These are phyloP conservation scores for Cladosporium sp. DNA, from an alignment of 2,329 filamentous ascomycete genomes.

Conservation along the genomic window DNA sequence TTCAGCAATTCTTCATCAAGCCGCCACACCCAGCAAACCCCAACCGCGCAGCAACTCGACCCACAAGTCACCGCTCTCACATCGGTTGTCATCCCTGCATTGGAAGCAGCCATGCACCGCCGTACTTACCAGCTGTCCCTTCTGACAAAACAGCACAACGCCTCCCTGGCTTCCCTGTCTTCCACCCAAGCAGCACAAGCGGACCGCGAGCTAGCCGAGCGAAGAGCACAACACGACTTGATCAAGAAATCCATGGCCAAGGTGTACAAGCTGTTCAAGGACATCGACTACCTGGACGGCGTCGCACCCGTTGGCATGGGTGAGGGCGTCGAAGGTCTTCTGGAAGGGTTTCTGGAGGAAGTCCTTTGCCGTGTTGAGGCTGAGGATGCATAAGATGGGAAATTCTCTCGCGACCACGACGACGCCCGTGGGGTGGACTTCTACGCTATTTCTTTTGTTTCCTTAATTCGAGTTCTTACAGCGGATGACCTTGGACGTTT, in stretches of 20 bases:
- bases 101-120: conserved; percentile 84
- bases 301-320: conserved; percentile 90
- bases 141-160: conserved; percentile 41
- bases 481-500: no score
- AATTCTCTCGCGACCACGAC: not conserved
- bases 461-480: not conserved
- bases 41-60: conserved; percentile 4
- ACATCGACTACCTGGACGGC: conserved; percentile 85
- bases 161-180: conserved; percentile 1
- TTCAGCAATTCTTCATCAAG: conserved; percentile 14
- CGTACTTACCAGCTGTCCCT: conserved; percentile 58
- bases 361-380: conserved; percentile 88
- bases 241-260: conserved; percentile 77
- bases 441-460: not conserved
- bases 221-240: conserved; percentile 59
- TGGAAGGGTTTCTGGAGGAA: conserved; percentile 91
- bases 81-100: conserved; percentile 85
- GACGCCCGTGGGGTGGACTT: no score
- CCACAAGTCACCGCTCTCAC: conserved; percentile 7
- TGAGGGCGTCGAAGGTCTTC: conserved; percentile 77
- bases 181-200: conserved; percentile 34
- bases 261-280: conserved; percentile 74
- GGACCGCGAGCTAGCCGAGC: conserved; percentile 13
- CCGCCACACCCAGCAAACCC: conserved; percentile 10
- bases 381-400: conserved; percentile 55